Evolutionary conservation across 2,329 filamentous ascomycete species (phyloP), one percentile per base, ranked within the genome.

Genomic region (Pseudopithomyces chartarum): DNA sequence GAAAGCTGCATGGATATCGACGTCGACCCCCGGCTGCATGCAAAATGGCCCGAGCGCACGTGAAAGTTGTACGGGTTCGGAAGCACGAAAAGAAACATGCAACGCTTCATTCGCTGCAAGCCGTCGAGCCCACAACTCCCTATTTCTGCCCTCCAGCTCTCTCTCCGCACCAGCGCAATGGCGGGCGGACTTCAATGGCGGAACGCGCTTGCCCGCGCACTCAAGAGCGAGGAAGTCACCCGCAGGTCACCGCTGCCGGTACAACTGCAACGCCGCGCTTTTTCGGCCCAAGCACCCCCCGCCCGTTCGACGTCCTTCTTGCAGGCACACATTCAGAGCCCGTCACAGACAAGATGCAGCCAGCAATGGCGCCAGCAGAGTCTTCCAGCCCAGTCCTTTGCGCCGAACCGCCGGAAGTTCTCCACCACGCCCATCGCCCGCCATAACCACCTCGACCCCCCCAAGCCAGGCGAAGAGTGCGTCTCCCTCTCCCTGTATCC

Each of bases 401-500:
- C 56, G 44, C 61, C 50, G 17, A 45, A 54, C 38, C 65, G 62
- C 43, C 68, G 88, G 69, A 76, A 74, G 52, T 95, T 97, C 74
- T 90, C 89, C 40, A 85, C 84, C 11, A 88, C 88, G 4, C 71
- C 84, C 11, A 70, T 80, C 55, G 76, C 79, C 52, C 79, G 76
- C 48, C 95, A 99, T 76, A 92, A 90, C 45, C 91, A 98, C 75
- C 79, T 97, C 66, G 86, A 88, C 54, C 85, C 90, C 29, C 94
- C 95, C 1, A 94, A 93, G 78, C 85, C 91, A 0, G 95, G 95
- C 46, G 91, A 98, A 83, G 95, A 97, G 91, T 96, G 81, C 72
- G 89, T 29, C 26, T 39, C 42, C 49, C 39, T 8, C 6, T 51
- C 52, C 47, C 60, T 7, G 23, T n/a, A 34, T 23, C 15, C 23